A percentile compares a stretch with the other conserved stretches of the same genome.
These are phyloP conservation scores for Sporisorium scitamineum DNA, from an alignment of 1,284 basidiomycete genomes.

Conservation along the genomic window DNA sequence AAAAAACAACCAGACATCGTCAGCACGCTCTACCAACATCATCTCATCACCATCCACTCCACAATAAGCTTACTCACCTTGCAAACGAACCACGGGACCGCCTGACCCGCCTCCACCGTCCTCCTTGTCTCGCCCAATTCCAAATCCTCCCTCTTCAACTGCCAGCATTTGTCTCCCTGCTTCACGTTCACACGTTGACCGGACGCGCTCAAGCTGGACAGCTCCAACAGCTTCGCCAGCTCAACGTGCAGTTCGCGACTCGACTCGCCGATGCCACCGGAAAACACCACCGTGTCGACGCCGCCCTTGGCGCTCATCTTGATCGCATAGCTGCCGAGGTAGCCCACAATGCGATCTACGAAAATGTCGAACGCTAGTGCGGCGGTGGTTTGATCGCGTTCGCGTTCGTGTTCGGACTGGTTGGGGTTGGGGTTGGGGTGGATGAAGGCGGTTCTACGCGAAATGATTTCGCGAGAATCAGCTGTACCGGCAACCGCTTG, in stretches of 20 bases:
- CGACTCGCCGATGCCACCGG: neutral
- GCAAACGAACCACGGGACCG: neutral
- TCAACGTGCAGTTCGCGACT: neutral
- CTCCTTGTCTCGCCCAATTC: neutral
- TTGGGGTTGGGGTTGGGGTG: no score
- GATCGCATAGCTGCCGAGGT: slow-evolving; percentile 29
- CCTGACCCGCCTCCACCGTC: neutral
- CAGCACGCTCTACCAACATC: neutral
- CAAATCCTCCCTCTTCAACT: neutral
- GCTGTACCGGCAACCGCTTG: neutral
- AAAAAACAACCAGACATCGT: no score
- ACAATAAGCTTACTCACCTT: slow-evolving; percentile 17
- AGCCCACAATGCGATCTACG: slow-evolving; percentile 40
- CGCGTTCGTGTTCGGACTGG: no score
- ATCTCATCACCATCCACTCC: no score
- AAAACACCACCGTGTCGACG: slow-evolving; percentile 38
- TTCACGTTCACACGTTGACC: neutral
- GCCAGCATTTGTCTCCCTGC: neutral
- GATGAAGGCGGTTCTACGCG: neutral
- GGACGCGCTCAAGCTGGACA: neutral
- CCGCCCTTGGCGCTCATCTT: slow-evolving; percentile 30
- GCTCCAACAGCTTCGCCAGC: neutral
- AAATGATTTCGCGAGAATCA: neutral
- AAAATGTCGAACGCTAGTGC: slow-evolving; percentile 42
- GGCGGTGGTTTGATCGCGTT: no score